Evolutionary conservation across 2,329 filamentous ascomycete species (phyloP).

Genomic region (Phyllosticta citribraziliensis): DNA sequence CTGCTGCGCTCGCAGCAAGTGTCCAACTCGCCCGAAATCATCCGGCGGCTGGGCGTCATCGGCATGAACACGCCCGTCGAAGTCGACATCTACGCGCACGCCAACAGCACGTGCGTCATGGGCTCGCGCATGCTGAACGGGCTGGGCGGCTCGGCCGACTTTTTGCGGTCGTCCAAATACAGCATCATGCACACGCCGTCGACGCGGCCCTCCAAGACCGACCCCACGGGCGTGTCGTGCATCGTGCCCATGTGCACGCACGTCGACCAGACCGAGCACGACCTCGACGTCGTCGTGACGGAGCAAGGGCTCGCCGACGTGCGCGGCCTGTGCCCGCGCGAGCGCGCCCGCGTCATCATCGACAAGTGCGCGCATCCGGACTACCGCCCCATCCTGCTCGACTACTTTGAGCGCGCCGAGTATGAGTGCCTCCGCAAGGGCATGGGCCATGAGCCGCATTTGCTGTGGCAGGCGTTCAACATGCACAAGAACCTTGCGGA

Average conservation of each 20-base stretch:
- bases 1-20: constrained; percentile 82
- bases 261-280: constrained; percentile 87
- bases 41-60: constrained; percentile 75
- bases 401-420: constrained; percentile 80
- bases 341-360: constrained; percentile 77
- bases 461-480: constrained; percentile 78
- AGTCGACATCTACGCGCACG: constrained; percentile 90
- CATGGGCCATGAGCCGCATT: constrained; percentile 81
- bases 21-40: constrained; percentile 84
- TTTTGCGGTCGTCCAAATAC: constrained; percentile 70
- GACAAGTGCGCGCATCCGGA: constrained; percentile 78
- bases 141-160: constrained; percentile 72
- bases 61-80: constrained; percentile 94
- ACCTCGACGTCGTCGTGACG: constrained; percentile 79
- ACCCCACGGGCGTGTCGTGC: constrained; percentile 71
- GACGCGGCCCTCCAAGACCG: constrained; percentile 68
- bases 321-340: constrained; percentile 65
- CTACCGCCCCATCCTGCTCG: constrained; percentile 70
- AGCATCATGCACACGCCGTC: constrained; percentile 90
- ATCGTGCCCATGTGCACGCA: constrained; percentile 94
- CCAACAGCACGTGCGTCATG: constrained; percentile 85
- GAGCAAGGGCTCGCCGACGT: constrained; percentile 76
- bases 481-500: constrained; percentile 77
- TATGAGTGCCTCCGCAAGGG: constrained; percentile 77
- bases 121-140: constrained; percentile 82